Evolutionary conservation across 2,329 filamentous ascomycete species (phyloP), one percentile per base, ranked within the genome.

Genomic region (Neopestalotiopsis rosae): DNA sequence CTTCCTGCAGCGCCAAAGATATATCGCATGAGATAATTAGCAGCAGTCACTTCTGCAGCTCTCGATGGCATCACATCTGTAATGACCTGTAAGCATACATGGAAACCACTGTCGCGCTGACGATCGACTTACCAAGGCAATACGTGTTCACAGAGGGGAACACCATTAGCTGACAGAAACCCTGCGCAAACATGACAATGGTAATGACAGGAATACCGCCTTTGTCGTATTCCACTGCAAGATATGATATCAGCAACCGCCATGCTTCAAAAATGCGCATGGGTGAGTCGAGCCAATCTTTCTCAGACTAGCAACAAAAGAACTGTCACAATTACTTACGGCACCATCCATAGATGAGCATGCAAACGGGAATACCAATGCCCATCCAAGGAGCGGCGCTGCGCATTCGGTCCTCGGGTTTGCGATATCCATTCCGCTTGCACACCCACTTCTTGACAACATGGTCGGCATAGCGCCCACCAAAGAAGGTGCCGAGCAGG

Each of bases 371-470:
- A 14, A 91, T 87, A 0, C 87, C 79, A n/a, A 86, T 73, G 0
- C 87, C 87, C 67, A 92, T 80, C 72, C 89, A 90, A 0, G 85
- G 78, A 0, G 92, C 74, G 30, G 85, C 86, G 1, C 86, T 87
- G 34, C 89, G 86, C 2, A 94, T 83, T 0, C 92, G 83, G 76
- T 94, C 92, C 75, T 94, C 90, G 0, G 92, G 87, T 1, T 94
- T 81, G 1, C 91, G 89, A 10, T 84, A 75, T 1, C 89, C 89
- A 13, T 82, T 76, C 7, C 87, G 85, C 70, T 88, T 89, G 10
- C 79, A 79, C 62, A 92, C 91, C 83, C 88, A 93, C 70, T 85
- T 85, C 70, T 87, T 89, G 12, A 93, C 91, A 0, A 87, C 85
- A 70, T 86, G 81, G 75, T 94, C 92, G 0, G 92, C 90, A 83